Percentiles rank a stretch among this genome's conserved stretches.
Conservation (phyloP, 768 basidiomycete species). For the Russula emetica region DNA sequence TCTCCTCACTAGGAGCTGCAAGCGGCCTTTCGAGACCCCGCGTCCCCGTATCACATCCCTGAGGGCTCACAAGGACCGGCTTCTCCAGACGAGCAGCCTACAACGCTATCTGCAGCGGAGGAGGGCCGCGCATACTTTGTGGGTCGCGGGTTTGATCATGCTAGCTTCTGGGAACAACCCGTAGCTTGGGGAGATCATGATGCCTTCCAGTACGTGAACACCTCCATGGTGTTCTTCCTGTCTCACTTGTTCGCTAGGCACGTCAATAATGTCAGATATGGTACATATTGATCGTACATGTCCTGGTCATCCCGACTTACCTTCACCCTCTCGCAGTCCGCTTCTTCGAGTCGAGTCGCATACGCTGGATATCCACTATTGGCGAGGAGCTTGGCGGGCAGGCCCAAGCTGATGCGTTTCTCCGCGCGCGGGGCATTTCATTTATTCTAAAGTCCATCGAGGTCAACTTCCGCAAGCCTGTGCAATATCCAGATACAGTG, state of each 20-base stretch:
- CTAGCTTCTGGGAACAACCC: slow-evolving; percentile 71
- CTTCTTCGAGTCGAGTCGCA: slow-evolving; percentile 70
- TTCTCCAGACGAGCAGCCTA: slow-evolving; percentile 47
- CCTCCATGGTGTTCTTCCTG: background rate
- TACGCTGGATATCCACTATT: slow-evolving; percentile 59
- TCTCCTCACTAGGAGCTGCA: slow-evolving; percentile 46
- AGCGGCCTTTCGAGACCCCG: slow-evolving; percentile 57
- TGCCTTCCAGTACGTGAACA: slow-evolving; percentile 59
- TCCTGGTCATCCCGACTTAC: background rate
- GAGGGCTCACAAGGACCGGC: slow-evolving; percentile 57
- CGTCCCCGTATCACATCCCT: slow-evolving; percentile 60
- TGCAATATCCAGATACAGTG: slow-evolving; percentile 74
- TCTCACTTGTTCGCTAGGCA: slow-evolving; percentile 44
- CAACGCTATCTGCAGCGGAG: slow-evolving; percentile 24
- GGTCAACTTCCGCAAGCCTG: slow-evolving; percentile 64
- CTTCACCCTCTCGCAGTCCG: slow-evolving; percentile 41
- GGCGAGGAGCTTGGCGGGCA: slow-evolving; percentile 59
- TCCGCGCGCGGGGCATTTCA: slow-evolving; percentile 61
- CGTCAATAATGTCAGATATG: slow-evolving; percentile 72
- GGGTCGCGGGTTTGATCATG: slow-evolving; percentile 52
- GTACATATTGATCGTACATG: slow-evolving; percentile 38
- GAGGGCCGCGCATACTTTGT: slow-evolving; percentile 44
- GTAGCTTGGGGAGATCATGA: slow-evolving; percentile 82
- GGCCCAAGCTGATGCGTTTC: slow-evolving; percentile 50
- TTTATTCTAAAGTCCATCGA: slow-evolving; percentile 69